These are phyloP conservation scores for Paracorniculantispora psalliotae DNA, from an alignment of 2,329 filamentous ascomycete genomes.

Conservation along the genomic window DNA sequence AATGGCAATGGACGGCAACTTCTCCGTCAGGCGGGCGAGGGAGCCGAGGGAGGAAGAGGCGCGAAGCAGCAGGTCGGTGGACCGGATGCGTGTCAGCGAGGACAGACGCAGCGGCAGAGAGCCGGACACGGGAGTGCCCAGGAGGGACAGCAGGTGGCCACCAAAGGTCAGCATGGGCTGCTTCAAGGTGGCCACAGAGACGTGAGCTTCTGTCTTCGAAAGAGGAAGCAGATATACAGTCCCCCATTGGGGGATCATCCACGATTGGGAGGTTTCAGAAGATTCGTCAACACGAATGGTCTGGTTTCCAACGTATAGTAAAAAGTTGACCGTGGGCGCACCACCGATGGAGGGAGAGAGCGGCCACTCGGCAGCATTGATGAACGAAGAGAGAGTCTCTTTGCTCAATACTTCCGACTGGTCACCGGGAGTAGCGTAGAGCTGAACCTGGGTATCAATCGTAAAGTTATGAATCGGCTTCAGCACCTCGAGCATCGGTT, in stretches of 20 bases:
- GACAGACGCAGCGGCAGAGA: constrained; percentile 82
- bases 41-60: constrained; percentile 94
- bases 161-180: constrained; percentile 86
- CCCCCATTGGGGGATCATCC: constrained; percentile 97
- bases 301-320: constrained; percentile 80
- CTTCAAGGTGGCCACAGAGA: constrained; percentile 63
- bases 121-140: constrained; percentile 77
- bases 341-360: constrained; percentile 88
- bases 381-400: constrained; percentile 87
- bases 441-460: constrained; percentile 90
- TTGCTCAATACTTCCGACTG: constrained; percentile 64
- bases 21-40: constrained; percentile 76
- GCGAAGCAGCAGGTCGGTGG: constrained; percentile 78
- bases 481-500: constrained; percentile 74
- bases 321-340: constrained; percentile 93
- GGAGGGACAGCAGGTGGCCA: constrained; percentile 79
- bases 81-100: constrained; percentile 78
- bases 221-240: constrained; percentile 56
- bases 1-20: constrained; percentile 85
- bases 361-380: constrained; percentile 98
- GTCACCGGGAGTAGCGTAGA: constrained; percentile 73
- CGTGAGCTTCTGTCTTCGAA: constrained; percentile 39
- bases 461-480: constrained; percentile 89
- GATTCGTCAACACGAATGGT: constrained; percentile 54
- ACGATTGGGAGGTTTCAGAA: constrained; percentile 55